Conservation (phyloP, 1,284 basidiomycete species). For the Pseudozyma flocculosa region DNA sequence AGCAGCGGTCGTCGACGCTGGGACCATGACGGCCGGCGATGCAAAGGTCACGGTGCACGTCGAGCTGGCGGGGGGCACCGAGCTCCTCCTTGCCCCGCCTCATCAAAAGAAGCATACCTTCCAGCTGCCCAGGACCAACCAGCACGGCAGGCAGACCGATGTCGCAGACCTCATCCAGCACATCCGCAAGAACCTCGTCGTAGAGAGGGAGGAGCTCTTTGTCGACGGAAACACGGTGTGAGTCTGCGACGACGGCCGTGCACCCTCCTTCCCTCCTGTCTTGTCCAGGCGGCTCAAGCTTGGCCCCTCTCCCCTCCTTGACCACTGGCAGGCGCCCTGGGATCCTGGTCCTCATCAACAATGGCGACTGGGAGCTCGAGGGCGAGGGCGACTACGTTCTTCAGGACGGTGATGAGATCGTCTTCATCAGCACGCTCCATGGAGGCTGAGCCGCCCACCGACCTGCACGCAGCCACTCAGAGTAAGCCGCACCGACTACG, state of each 20-base stretch:
- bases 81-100: constrained; percentile 51
- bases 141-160: constrained; percentile 61
- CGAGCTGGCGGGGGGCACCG: constrained; percentile 51
- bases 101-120: constrained; percentile 47
- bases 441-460: constrained; percentile 71
- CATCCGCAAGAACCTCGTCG: constrained; percentile 75
- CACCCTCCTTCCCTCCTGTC: not conserved
- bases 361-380: constrained; percentile 97
- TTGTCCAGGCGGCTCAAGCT: not conserved
- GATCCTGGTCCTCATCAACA: constrained; percentile 91
- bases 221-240: constrained; percentile 84
- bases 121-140: constrained; percentile 22
- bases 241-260: constrained; percentile 57
- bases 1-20: no score
- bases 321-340: constrained; percentile 77
- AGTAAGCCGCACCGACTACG: no score
- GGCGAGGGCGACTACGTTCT: constrained; percentile 86
- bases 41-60: constrained; percentile 28
- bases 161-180: constrained; percentile 76
- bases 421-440: constrained; percentile 94
- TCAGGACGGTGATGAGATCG: constrained; percentile 79
- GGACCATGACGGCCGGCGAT: no score
- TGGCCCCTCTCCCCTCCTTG: not conserved
- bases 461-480: no score
- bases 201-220: constrained; percentile 85